phyloP scores from a whole-genome alignment of 2,329 filamentous ascomycete genomes.

The Dothidotthia symphoricarpi region DNA sequence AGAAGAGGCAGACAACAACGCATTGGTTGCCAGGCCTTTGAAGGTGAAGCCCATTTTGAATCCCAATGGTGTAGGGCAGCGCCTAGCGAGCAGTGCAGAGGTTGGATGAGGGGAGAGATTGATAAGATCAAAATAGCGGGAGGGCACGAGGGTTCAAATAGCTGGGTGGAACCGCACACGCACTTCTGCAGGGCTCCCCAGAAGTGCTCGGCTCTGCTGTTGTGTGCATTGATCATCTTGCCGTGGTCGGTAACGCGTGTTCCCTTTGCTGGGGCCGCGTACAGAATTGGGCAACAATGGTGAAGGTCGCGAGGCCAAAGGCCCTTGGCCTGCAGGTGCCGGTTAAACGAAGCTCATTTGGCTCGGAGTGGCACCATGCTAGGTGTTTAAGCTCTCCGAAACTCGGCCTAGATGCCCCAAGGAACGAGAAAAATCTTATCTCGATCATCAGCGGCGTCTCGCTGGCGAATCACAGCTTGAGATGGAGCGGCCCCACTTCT shows the following conservation, averaged over 20 bases:
- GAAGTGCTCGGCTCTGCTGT: slow-evolving; percentile 9
- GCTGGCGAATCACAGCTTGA: slow-evolving; percentile 9
- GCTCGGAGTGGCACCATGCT: slow-evolving; percentile 8
- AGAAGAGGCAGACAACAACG: slow-evolving; percentile 18
- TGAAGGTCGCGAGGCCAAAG: slow-evolving; percentile 7
- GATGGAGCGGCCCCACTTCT: slow-evolving; percentile 7
- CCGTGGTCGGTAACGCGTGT: slow-evolving; percentile 4
- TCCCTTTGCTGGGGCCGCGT: slow-evolving; percentile 14
- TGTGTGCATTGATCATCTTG: slow-evolving; percentile 9
- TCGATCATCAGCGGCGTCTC: slow-evolving; percentile 18
- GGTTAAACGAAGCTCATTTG: slow-evolving; percentile 10
- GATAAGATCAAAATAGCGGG: slow-evolving; percentile 24
- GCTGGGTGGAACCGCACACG: slow-evolving; percentile 9
- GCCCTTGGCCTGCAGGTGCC: slow-evolving; percentile 10
- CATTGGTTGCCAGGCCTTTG: slow-evolving; percentile 31
- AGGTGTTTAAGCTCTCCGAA: slow-evolving; percentile 22
- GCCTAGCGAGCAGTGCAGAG: slow-evolving; percentile 2
- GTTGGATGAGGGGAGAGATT: slow-evolving; percentile 17
- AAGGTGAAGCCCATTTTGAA: slow-evolving; percentile 34
- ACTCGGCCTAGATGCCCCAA: slow-evolving; percentile 14
- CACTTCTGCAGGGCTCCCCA: slow-evolving; percentile 8
- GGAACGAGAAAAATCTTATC: slow-evolving; percentile 21
- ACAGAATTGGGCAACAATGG: slow-evolving; percentile 8
- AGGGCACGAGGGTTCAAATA: slow-evolving; percentile 22
- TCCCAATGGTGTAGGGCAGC: background rate